Evolutionary conservation across 2,329 filamentous ascomycete genomes (phyloP), one percentile per base, ranked within the genome.

Genomic region (Didymella exigua): DNA sequence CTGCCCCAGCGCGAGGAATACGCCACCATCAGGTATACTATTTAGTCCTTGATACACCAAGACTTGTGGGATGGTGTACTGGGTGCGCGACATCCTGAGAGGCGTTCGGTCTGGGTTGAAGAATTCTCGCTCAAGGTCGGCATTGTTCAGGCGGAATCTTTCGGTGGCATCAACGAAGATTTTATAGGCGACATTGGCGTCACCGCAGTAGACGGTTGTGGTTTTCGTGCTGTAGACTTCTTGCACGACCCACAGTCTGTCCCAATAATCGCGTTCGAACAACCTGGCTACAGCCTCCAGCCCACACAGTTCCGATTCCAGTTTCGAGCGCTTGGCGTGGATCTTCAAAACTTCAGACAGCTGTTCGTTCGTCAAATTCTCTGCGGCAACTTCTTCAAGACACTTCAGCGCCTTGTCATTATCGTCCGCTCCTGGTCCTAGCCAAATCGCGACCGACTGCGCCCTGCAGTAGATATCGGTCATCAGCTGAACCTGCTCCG

Each of bases 221-320:
- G 5, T 24, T 8, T 3, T 10, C 3, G 40, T 7, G 16, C 31
- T 30, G 19, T 37, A 38, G 13, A 50, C 31, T 6, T 50, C 48
- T 23, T 50, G 48, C 1, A 50, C 38, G 0, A 50, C 40, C 48
- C 40, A 50, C 1, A 50, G 31, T 26, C 48, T 37, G 2, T 36
- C 30, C 48, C 48, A 50, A 9, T 50, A 50, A 1, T 44, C 40
- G 2, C 48, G 11, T 6, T 50, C 24, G 9, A 50, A 50, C n/a
- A n/a, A n/a, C n/a, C n/a, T n/a, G n/a, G n/a, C n/a, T n/a, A n/a
- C n/a, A n/a, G n/a, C n/a, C n/a, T n/a, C n/a, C n/a, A n/a, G n/a
- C n/a, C n/a, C n/a, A n/a, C n/a, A n/a, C n/a, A n/a, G n/a, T n/a
- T n/a, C n/a, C n/a, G n/a, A n/a, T n/a, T n/a, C n/a, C n/a, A n/a